Conservation (phyloP, 176 grass and related monocot species). For the Stipa capillata region DNA sequence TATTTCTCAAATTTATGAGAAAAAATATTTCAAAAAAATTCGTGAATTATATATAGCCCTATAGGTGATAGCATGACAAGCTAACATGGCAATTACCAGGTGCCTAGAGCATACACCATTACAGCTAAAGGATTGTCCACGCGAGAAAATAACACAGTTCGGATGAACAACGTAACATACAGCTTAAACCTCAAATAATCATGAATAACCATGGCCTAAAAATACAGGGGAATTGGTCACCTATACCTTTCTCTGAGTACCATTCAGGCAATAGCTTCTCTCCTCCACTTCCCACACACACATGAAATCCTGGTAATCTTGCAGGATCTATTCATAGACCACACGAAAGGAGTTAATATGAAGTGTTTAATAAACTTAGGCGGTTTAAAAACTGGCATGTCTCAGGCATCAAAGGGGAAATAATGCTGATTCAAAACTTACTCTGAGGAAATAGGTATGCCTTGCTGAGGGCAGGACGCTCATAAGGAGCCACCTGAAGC, state of each 20-base stretch:
- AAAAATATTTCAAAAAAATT: too few species aligned
- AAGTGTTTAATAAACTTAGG: not conserved
- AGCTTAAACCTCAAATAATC: not conserved
- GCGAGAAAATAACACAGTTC: not conserved
- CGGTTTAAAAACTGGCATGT: not conserved
- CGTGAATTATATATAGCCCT: not conserved
- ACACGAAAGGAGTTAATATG: not conserved
- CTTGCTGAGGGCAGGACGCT: conserved; percentile 95
- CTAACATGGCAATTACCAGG: not conserved
- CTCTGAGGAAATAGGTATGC: conserved; percentile 83
- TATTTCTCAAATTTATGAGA: too few species aligned
- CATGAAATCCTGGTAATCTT: conserved; percentile 92
- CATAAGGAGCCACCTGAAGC: conserved; percentile 89
- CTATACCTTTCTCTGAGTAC: conserved; percentile 86
- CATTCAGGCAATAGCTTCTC: conserved; percentile 86
- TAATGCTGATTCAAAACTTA: conserved; percentile 16
- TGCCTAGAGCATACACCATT: not conserved
- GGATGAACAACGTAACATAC: not conserved
- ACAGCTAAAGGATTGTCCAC: not conserved
- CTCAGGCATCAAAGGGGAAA: not conserved
- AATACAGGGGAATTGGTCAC: not conserved
- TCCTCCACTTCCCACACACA: conserved; percentile 87
- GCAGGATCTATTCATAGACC: conserved; percentile 55
- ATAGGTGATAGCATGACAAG: not conserved
- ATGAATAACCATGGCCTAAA: not conserved